These are phyloP conservation scores for Ogataea paradorogensis DNA, from an alignment of 805 yeast species.

Conservation along the genomic window DNA sequence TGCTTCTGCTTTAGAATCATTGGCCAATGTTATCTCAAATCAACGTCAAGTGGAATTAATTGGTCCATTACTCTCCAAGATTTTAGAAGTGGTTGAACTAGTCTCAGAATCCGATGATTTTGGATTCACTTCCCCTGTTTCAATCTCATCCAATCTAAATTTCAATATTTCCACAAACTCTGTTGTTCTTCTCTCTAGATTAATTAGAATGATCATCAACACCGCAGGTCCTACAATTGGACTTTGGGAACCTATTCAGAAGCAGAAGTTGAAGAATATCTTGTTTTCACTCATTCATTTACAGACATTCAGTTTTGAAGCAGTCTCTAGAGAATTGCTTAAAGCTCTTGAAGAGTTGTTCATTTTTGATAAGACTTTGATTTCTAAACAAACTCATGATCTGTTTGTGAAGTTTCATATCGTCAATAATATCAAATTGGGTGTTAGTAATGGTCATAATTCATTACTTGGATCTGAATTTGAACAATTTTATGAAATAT, in stretches of 20 bases:
- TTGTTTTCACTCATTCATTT: constrained; percentile 37
- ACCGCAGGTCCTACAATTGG: constrained; percentile 56
- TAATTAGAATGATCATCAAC: constrained; percentile 44
- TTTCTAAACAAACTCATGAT: constrained; percentile 32
- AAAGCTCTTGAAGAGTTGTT: constrained; percentile 44
- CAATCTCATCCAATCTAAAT: constrained; percentile 49
- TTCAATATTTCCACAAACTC: constrained; percentile 42
- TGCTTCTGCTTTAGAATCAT: constrained; percentile 63
- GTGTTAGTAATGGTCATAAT: constrained; percentile 26
- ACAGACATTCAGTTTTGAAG: constrained; percentile 33
- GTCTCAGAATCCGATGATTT: constrained; percentile 47
- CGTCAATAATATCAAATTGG: constrained; percentile 34
- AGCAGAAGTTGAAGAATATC: constrained; percentile 36
- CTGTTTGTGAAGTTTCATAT: constrained; percentile 32
- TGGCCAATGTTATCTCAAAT: constrained; percentile 53
- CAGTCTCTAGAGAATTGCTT: constrained; percentile 38
- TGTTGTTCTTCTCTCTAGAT: constrained; percentile 39
- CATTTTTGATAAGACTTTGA: constrained; percentile 41
- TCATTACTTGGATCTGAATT: constrained; percentile 25
- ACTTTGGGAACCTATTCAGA: constrained; percentile 31
- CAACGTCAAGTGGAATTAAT: constrained; percentile 36
- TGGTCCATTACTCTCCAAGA: constrained; percentile 37
- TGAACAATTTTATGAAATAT: constrained; percentile 23
- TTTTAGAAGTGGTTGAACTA: constrained; percentile 39
- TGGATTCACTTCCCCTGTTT: constrained; percentile 43